Evolutionary conservation across 495 filamentous ascomycete genomes (phyloP), one percentile per base, ranked within the genome.

Genomic region (Hamigera avellanea): DNA sequence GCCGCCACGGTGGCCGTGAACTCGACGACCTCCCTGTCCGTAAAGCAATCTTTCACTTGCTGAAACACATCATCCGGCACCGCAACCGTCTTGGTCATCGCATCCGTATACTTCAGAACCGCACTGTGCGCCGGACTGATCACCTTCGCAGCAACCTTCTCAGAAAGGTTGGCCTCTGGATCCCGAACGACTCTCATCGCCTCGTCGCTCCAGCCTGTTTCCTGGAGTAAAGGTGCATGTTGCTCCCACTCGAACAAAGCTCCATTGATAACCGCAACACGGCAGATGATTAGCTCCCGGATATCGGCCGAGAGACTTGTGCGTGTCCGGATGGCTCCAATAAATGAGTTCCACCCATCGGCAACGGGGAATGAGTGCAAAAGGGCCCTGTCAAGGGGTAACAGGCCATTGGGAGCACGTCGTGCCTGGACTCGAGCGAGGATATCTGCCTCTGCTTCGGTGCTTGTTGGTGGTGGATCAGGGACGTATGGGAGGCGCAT

Each of bases 201-300:
- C n/a, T 61, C 64, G 16, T 66, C 55, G 12, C 48, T 59, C 3
- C 80, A 56, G 2, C 78, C 70, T 3, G 46, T 59, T 23, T 56
- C 47, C 42, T 36, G 35, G 15, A 68, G 71, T 61, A 91, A 53
- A 1, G 82, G 84, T 25, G 73, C 69, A 49, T 91, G 84, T 32
- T 82, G 75, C 23, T 59, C 72, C 84, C 82, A 91, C 54, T 91
- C 83, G 53, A 82, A 88, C 61, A 72, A 75, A 0, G 84, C 84
- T 1, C 66, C 49, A 41, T 88, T 88, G 34, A 81, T 61, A 3
- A 79, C 73, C 2, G 84, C 83, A 1, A 88, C 78, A 19, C 82
- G 70, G 44, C 73, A 81, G 37, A 91, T 85, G 36, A 78, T 75
- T 4, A 86, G 49, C 56, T 91, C 84, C 14, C 78, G 71, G 25